phyloP scores from a whole-genome alignment of 306 rosid species.

The Prinsepia uniflora region DNA sequence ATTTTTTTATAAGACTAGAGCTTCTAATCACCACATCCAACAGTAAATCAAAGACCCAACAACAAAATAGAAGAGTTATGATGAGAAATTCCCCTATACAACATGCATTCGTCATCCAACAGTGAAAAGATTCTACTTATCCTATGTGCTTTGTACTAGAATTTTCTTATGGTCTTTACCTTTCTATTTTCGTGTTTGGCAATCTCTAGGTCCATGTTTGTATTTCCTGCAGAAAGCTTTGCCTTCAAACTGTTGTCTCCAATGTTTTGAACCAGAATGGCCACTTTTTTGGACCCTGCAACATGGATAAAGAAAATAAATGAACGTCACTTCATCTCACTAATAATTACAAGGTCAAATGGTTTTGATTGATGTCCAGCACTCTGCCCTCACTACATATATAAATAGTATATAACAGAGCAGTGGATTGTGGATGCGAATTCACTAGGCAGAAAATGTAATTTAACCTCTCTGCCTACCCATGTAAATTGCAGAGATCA shows the following conservation, averaged over 20 bases:
- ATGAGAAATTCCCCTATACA: background rate
- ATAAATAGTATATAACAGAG: background rate
- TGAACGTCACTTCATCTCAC: constrained; percentile 10
- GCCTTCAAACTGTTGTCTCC: constrained; percentile 45
- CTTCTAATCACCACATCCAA: background rate
- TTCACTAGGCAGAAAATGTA: background rate
- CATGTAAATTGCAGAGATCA: background rate
- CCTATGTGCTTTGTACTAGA: background rate
- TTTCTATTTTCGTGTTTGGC: constrained; percentile 22
- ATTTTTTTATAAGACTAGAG: background rate
- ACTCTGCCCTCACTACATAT: background rate
- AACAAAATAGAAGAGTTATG: constrained; percentile 3
- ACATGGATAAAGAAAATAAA: constrained; percentile 23
- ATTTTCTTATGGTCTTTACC: constrained; percentile 38
- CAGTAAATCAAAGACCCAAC: constrained; percentile 15
- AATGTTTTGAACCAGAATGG: constrained; percentile 54
- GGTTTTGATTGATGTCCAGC: constrained; percentile 6
- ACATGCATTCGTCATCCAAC: background rate
- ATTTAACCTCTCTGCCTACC: background rate
- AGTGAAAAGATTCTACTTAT: background rate
- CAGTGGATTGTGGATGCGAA: background rate
- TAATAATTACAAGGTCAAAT: background rate
- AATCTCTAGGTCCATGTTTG: constrained; percentile 26
- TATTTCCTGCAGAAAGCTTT: constrained; percentile 31
- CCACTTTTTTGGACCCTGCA: constrained; percentile 46